Percentiles rank a stretch among this genome's conserved stretches.
These are phyloP conservation scores for Dendrostoma leiphaemia DNA, from an alignment of 2,329 filamentous ascomycete species.

Conservation along the genomic window DNA sequence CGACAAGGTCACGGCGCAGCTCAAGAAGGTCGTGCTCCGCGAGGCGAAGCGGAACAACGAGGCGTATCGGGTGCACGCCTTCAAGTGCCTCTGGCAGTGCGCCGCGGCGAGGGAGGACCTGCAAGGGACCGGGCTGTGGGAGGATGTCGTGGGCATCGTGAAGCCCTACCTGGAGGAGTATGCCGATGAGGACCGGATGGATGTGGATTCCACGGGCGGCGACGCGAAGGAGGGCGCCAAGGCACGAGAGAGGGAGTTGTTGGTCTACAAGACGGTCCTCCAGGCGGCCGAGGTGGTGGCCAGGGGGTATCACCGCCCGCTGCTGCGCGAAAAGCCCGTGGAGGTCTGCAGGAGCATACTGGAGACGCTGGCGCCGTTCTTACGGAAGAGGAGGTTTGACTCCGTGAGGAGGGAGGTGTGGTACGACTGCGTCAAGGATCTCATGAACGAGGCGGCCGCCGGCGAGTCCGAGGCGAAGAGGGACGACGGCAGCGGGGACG, in stretches of 20 bases:
- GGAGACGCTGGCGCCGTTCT: constrained; percentile 38
- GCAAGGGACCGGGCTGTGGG: constrained; percentile 54
- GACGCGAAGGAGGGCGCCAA: constrained; percentile 36
- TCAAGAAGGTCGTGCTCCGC: constrained; percentile 77
- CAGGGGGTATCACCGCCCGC: constrained; percentile 45
- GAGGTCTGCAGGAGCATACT: constrained; percentile 40
- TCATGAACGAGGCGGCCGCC: constrained; percentile 45
- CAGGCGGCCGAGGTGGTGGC: constrained; percentile 51
- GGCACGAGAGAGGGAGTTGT: constrained; percentile 31
- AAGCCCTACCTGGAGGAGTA: constrained; percentile 59
- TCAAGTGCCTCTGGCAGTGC: constrained; percentile 71
- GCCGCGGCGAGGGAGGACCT: constrained; percentile 66
- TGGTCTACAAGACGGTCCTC: constrained; percentile 41
- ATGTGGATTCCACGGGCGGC: constrained; percentile 49
- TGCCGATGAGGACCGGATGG: constrained; percentile 63
- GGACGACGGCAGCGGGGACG: constrained; percentile 13
- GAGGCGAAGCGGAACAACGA: constrained; percentile 92
- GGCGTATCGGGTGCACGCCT: constrained; percentile 74
- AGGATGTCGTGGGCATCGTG: constrained; percentile 64
- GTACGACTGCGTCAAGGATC: constrained; percentile 47
- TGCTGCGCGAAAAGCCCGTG: constrained; percentile 35
- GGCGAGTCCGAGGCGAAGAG: constrained; percentile 13
- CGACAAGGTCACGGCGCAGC: constrained; percentile 53
- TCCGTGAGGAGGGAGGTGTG: constrained; percentile 48
- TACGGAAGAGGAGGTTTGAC: constrained; percentile 37